phyloP scores from a whole-genome alignment of 805 yeast species.

The Starmerella khaoyaiensis region DNA sequence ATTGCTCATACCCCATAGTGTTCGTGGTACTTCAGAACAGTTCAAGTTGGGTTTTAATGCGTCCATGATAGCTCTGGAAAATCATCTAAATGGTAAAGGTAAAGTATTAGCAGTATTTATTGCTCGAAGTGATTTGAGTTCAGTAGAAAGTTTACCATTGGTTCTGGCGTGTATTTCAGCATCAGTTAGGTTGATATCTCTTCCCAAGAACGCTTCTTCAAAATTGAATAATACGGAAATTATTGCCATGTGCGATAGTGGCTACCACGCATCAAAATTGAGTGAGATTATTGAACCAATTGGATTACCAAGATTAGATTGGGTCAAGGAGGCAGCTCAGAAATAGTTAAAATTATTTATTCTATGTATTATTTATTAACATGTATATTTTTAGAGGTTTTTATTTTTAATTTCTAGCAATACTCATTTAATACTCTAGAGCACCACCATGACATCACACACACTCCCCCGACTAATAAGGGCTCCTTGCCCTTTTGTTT shows the following conservation, averaged over 20 bases:
- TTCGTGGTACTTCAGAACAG: constrained; percentile 10
- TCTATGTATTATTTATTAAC: too few species aligned
- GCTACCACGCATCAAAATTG: too few species aligned
- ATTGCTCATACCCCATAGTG: constrained; percentile 1
- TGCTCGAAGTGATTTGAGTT: constrained; percentile 16
- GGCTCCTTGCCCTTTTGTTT: too few species aligned
- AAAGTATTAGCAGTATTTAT: constrained; percentile 15
- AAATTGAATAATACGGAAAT: constrained; percentile 9
- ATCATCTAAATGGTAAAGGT: neutral
- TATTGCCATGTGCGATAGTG: constrained; percentile 7
- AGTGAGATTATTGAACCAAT: constrained; percentile 2
- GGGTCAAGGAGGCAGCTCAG: constrained; percentile 17
- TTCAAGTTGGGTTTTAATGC: constrained; percentile 21
- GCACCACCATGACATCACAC: too few species aligned
- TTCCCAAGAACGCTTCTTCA: constrained; percentile 13
- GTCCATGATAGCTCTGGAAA: constrained; percentile 19
- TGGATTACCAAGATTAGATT: constrained; percentile 13
- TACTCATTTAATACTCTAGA: too few species aligned
- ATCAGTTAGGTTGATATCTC: constrained; percentile 13
- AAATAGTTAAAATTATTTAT: constrained; percentile 1
- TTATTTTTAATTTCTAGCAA: too few species aligned
- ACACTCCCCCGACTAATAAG: too few species aligned
- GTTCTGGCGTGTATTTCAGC: constrained; percentile 19
- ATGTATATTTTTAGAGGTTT: too few species aligned
- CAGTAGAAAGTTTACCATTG: constrained; percentile 15